phyloP scores from a whole-genome alignment of 2,329 filamentous ascomycete genomes.

The Exophiala spinifera region DNA sequence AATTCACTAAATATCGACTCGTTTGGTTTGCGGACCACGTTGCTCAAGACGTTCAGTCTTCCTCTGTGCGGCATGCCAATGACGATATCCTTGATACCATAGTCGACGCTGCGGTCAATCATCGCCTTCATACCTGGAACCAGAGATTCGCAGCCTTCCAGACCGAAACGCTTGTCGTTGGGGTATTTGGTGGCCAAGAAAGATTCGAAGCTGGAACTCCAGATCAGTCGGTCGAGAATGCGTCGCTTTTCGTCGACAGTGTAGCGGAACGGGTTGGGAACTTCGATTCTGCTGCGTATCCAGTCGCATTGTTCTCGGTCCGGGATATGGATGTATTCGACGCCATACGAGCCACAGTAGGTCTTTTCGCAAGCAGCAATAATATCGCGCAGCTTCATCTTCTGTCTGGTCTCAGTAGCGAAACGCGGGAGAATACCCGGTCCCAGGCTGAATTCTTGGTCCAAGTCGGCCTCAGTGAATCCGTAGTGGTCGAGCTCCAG shows the following conservation, averaged over 20 bases:
- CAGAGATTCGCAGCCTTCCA: slow-evolving; percentile 94
- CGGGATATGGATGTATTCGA: slow-evolving; percentile 98
- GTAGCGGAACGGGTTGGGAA: slow-evolving; percentile 93
- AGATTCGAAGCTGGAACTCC: slow-evolving; percentile 94
- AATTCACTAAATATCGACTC: slow-evolving; percentile 99
- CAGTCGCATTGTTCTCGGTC: slow-evolving; percentile 97
- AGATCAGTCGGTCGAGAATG: slow-evolving; percentile 95
- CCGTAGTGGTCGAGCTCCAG: slow-evolving; percentile 89
- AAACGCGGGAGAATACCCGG: slow-evolving; percentile 94
- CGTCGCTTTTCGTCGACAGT: slow-evolving; percentile 97
- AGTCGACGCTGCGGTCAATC: slow-evolving; percentile 97
- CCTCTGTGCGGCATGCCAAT: slow-evolving; percentile 99
- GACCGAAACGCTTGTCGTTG: slow-evolving; percentile 98
- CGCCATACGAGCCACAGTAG: slow-evolving; percentile 95
- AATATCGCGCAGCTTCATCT: slow-evolving; percentile 96
- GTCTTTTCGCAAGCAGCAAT: slow-evolving; percentile 88
- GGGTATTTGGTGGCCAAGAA: slow-evolving; percentile 98
- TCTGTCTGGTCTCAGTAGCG: slow-evolving; percentile 80
- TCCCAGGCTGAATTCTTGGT: slow-evolving; percentile 85
- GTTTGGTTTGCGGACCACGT: slow-evolving; percentile 98
- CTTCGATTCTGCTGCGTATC: slow-evolving; percentile 91
- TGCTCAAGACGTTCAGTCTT: slow-evolving; percentile 94
- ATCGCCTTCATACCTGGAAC: slow-evolving; percentile 99
- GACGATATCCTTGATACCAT: slow-evolving; percentile 97
- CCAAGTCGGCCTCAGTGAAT: slow-evolving; percentile 90